phyloP scores from a whole-genome alignment of 306 rosid species.

The Chamaecrista fasciculata region DNA sequence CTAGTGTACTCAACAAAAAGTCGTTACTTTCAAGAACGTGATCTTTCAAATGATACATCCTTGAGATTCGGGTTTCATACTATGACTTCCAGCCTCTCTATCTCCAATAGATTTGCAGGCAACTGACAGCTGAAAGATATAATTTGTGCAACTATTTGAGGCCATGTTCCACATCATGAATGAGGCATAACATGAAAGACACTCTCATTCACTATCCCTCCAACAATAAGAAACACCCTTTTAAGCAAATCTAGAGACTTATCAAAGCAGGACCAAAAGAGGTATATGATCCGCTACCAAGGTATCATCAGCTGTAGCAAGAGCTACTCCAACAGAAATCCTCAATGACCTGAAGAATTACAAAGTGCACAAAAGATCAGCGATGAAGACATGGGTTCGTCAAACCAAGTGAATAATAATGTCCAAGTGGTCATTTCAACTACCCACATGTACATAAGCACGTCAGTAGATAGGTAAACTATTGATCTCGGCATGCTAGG shows the following conservation, averaged over 20 bases:
- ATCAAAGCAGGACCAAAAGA: constrained; percentile 22
- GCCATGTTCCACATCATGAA: constrained; percentile 28
- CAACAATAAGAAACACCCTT: constrained; percentile 21
- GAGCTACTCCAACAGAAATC: constrained; percentile 26
- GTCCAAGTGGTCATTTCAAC: constrained; percentile 15
- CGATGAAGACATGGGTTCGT: constrained; percentile 16
- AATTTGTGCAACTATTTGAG: constrained; percentile 11
- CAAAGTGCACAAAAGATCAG: constrained; percentile 29
- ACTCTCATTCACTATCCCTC: constrained; percentile 27
- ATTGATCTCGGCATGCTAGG: background rate
- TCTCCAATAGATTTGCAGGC: background rate
- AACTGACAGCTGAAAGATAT: constrained; percentile 4
- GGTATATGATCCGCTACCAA: constrained; percentile 19
- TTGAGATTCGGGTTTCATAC: background rate
- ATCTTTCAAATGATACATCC: background rate
- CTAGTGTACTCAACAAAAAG: background rate
- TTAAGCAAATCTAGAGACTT: constrained; percentile 21
- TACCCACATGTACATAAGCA: background rate
- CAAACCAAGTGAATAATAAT: constrained; percentile 19
- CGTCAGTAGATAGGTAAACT: background rate
- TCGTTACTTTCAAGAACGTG: constrained; percentile 2
- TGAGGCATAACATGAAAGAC: constrained; percentile 8
- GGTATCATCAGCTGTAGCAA: constrained; percentile 26
- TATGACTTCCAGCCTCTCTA: constrained; percentile 5
- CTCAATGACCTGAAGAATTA: constrained; percentile 36